Conservation (phyloP, 768 basidiomycete genomes). For the Naganishia randhawae region DNA sequence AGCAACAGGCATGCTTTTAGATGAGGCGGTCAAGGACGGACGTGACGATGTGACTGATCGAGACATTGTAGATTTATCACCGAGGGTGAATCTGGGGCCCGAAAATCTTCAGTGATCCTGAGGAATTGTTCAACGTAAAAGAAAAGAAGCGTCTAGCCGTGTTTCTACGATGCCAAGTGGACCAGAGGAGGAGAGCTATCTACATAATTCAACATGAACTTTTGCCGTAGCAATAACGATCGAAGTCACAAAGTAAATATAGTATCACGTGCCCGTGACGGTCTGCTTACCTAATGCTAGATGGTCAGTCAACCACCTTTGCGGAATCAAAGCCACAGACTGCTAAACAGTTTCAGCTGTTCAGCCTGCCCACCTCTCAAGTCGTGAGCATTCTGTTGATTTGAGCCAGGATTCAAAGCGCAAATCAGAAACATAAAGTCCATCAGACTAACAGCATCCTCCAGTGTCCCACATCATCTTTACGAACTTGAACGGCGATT, state of each 20-base stretch:
- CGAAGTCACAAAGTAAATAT: slow-evolving; percentile 13
- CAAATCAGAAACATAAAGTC: not conserved
- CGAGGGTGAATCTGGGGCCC: too few species aligned
- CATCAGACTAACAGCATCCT: not conserved
- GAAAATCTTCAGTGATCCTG: too few species aligned
- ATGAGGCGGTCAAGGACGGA: not conserved
- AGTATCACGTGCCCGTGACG: not conserved
- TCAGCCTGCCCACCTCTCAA: not conserved
- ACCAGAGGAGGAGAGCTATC: too few species aligned
- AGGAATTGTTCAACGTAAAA: too few species aligned
- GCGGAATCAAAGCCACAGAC: slow-evolving; percentile 1
- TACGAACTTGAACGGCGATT: not conserved
- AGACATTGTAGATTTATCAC: not conserved
- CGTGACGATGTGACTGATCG: not conserved
- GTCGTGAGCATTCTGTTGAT: not conserved
- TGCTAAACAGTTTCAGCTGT: slow-evolving; percentile 10
- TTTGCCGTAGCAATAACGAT: slow-evolving; percentile 6
- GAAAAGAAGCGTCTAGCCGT: too few species aligned
- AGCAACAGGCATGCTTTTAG: not conserved
- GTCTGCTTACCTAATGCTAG: slow-evolving; percentile 18
- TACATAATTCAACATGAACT: not conserved
- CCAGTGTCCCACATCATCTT: too few species aligned
- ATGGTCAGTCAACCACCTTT: slow-evolving; percentile 3
- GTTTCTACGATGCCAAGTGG: too few species aligned
- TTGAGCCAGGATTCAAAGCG: not conserved